These are phyloP conservation scores for Castanospermum australe DNA, from an alignment of 306 rosid genomes.

Conservation along the genomic window DNA sequence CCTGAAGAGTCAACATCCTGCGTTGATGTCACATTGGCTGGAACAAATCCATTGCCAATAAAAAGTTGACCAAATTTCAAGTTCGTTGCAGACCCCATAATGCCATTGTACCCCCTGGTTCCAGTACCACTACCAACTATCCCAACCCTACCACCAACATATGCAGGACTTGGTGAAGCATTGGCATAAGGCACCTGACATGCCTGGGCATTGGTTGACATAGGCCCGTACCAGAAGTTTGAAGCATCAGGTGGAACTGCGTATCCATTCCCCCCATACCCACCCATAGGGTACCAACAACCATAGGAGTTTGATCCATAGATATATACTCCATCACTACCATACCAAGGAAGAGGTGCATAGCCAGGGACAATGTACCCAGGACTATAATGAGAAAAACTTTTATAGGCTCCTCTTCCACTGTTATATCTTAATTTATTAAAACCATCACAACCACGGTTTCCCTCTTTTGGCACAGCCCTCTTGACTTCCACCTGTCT, in stretches of 20 bases:
- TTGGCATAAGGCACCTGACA: constrained; percentile 28
- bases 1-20: constrained; percentile 9
- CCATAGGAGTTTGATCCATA: constrained; percentile 30
- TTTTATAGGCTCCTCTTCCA: constrained; percentile 29
- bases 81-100: not conserved
- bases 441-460: constrained; percentile 8
- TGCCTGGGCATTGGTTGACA: constrained; percentile 1
- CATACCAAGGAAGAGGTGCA: constrained; percentile 25
- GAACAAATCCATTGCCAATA: not conserved
- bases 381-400: constrained; percentile 21
- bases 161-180: constrained; percentile 22
- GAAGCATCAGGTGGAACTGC: constrained; percentile 31
- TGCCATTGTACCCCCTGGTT: constrained; percentile 19
- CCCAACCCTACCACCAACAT: constrained; percentile 27
- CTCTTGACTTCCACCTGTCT: constrained; percentile 63
- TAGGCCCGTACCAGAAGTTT: constrained; percentile 23
- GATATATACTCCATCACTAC: constrained; percentile 10
- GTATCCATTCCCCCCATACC: constrained; percentile 25
- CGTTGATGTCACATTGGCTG: constrained; percentile 19
- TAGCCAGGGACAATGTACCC: constrained; percentile 24
- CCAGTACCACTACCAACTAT: not conserved
- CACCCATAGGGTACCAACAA: constrained; percentile 44
- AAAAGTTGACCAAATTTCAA: constrained; percentile 15
- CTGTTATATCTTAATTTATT: constrained; percentile 15
- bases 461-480: constrained; percentile 57